A percentile compares a stretch with the other conserved stretches of the same genome.
Conservation (phyloP, 805 yeast species). For the Myxozyma neglecta region DNA sequence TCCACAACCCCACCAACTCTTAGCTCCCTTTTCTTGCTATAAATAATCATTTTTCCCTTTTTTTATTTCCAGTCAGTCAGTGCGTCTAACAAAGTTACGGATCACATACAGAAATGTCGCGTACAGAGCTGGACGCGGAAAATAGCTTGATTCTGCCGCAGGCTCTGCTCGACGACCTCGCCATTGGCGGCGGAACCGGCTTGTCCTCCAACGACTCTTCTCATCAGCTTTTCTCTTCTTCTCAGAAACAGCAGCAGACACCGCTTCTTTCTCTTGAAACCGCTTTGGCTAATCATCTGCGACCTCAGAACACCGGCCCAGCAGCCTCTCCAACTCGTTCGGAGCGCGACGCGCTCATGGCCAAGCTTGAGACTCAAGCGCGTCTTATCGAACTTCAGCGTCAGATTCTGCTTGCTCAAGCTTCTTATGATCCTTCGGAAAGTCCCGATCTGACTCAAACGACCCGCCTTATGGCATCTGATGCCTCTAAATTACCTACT, state of each 20-base stretch:
- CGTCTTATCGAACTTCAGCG: slow-evolving; percentile 26
- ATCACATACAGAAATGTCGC: background rate
- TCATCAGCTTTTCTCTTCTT: slow-evolving; percentile 1
- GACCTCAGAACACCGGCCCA: background rate
- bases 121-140: slow-evolving; percentile 1
- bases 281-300: background rate
- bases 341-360: slow-evolving; percentile 19
- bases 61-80: background rate
- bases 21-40: background rate
- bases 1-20: background rate
- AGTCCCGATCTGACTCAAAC: slow-evolving; percentile 11
- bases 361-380: slow-evolving; percentile 25
- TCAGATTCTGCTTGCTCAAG: slow-evolving; percentile 19
- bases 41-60: background rate
- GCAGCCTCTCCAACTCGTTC: slow-evolving; percentile 23
- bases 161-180: slow-evolving; percentile 19
- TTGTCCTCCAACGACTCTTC: background rate
- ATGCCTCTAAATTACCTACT: background rate
- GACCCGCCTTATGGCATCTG: slow-evolving; percentile 4
- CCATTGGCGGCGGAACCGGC: background rate
- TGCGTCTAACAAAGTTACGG: background rate
- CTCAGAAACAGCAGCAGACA: too few species aligned
- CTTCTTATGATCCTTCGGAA: slow-evolving; percentile 11
- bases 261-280: slow-evolving; percentile 1
- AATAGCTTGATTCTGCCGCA: slow-evolving; percentile 11